Evolutionary conservation across 441 rosid genomes (phyloP), one percentile per base, ranked within the genome.

Genomic region (Pelargonium citronellum): DNA sequence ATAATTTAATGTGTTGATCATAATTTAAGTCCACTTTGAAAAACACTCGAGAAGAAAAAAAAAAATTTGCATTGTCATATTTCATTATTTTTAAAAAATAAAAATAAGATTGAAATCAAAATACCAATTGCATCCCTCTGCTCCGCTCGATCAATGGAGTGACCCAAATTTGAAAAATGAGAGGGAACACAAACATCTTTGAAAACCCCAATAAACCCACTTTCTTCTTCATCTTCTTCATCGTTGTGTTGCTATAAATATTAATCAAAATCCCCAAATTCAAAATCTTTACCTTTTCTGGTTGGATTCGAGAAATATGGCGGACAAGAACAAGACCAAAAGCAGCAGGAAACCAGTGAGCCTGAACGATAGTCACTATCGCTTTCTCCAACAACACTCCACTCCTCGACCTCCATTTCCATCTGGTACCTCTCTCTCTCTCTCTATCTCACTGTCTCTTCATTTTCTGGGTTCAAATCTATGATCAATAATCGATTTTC

Each of bases 361-460:
- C 76, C 79, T 89, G 49, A 91, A 91, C 84, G 90, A 89, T 72
- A 82, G 88, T 57, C 88, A 87, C 73, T 85, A 88, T 44, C 94
- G 90, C 60, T 73, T 88, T 69, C 92, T 91, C 37, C 87, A 88
- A 70, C 95, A 82, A 69, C 81, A 84, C 16, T 84, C 91, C 61
- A 87, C 89, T 66, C 86, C 89, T 69, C 73, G n/a, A 71, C 78
- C 55, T 57, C 67, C 51, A 30, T 30, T 30, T 69, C 16, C 65
- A 74, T 30, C 70, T 55, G 77, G 77, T 74, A 41, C 49, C 65
- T 68, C 64, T 68, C 78, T 44, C 55, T 24, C 53, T 68, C 30
- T 55, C 16, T 13, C 64, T 64, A 30, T 3, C 63, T 2, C 20
- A 30, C 51, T 12, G 17, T 1, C 61, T 43, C 24, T 12, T 15